A percentile compares a stretch with the other conserved stretches of the same genome.
phyloP scores from a whole-genome alignment of 177 flowering plant species.

The Tripterygium wilfordii region DNA sequence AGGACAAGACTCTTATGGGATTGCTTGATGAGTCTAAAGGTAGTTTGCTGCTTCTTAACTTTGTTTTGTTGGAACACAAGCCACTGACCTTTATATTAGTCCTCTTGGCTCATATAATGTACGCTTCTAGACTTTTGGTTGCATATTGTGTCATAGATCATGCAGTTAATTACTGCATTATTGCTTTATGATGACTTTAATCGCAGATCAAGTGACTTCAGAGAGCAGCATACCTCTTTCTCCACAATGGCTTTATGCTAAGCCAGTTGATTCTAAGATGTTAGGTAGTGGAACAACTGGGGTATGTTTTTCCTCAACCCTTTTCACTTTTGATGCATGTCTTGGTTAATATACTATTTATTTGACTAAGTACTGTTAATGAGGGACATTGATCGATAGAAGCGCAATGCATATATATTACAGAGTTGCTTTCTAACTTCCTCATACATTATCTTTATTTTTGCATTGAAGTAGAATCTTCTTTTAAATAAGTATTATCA shows the following conservation, averaged over 20 bases:
- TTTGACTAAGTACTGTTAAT: too few relatives aligned
- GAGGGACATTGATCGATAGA: too few relatives aligned
- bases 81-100: too few relatives aligned
- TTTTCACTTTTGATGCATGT: not conserved
- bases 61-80: too few relatives aligned
- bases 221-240: conserved; percentile 89
- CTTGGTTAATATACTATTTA: too few relatives aligned
- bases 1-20: conserved; percentile 33
- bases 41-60: conserved; percentile 3
- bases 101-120: too few relatives aligned
- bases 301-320: conserved; percentile 15
- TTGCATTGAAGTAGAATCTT: too few relatives aligned
- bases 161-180: not conserved
- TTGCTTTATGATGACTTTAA: not conserved
- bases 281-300: not conserved
- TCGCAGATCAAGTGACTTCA: conserved; percentile 58
- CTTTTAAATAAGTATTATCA: too few relatives aligned
- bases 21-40: conserved; percentile 76
- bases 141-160: not conserved
- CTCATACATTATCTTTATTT: too few relatives aligned
- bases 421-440: too few relatives aligned
- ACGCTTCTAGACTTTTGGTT: too few relatives aligned
- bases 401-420: too few relatives aligned
- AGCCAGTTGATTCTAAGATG: conserved; percentile 63
- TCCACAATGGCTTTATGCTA: conserved; percentile 94